phyloP scores from a whole-genome alignment of 2,329 filamentous ascomycete genomes.

The Botrytis deweyae region DNA sequence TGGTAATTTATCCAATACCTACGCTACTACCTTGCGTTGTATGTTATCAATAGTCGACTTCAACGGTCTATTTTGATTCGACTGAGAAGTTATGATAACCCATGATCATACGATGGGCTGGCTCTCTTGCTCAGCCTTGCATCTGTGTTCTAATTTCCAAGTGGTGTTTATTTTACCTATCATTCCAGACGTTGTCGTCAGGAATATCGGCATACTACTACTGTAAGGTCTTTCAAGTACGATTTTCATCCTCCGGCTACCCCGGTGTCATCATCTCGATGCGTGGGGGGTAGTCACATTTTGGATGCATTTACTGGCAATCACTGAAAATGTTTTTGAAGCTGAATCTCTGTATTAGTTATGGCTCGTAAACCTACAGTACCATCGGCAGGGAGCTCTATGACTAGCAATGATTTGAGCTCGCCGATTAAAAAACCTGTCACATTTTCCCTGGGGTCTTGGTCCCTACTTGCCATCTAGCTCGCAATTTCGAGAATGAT shows the following conservation, averaged over 20 bases:
- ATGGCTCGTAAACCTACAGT: not conserved
- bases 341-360: not conserved
- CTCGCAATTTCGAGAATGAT: not conserved
- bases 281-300: not conserved
- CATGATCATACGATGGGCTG: not conserved
- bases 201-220: not conserved
- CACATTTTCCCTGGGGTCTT: not conserved
- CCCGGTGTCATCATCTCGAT: not conserved
- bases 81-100: not conserved
- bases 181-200: not conserved
- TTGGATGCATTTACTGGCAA: not conserved
- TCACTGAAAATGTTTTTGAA: not conserved
- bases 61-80: not conserved
- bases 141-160: not conserved
- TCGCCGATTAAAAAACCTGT: not conserved
- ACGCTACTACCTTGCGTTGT: slow-evolving; percentile 4
- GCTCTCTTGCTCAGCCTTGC: slow-evolving; percentile 6
- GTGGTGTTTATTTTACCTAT: not conserved
- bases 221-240: not conserved
- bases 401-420: not conserved
- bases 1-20: not conserved
- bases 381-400: not conserved
- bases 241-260: not conserved
- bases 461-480: too few species aligned
- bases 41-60: not conserved